A percentile compares a stretch with the other conserved stretches of the same genome.
Conservation (phyloP, 2,329 filamentous ascomycete species). For the Tolypocladium endophyticum region DNA sequence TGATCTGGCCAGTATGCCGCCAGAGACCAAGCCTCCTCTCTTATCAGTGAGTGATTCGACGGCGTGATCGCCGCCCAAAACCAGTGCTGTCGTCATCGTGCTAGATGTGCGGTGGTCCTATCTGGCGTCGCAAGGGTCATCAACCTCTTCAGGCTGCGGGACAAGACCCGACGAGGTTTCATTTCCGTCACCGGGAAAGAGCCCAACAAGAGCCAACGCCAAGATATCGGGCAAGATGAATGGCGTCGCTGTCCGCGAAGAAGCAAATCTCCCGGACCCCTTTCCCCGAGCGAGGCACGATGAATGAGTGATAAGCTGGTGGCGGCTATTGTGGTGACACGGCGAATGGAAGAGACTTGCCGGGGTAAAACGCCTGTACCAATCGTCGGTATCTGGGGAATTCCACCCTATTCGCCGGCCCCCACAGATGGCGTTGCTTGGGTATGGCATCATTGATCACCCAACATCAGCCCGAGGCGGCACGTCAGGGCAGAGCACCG, state of each 20-base stretch:
- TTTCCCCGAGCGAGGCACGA: neutral
- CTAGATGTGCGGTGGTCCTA: neutral
- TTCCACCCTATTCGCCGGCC: neutral
- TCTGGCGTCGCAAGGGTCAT: neutral
- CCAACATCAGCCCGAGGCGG: neutral
- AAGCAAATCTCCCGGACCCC: neutral
- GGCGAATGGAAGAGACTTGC: neutral
- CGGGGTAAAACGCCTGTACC: neutral
- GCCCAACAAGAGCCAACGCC: neutral
- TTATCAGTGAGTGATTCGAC: neutral
- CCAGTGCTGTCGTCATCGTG: neutral
- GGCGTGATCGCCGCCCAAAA: neutral
- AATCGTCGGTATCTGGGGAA: conserved; percentile 2
- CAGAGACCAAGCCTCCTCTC: neutral
- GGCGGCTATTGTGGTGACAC: neutral
- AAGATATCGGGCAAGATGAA: neutral
- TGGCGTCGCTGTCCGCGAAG: neutral
- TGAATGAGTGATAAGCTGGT: neutral
- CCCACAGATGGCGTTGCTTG: neutral
- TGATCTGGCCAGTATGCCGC: neutral
- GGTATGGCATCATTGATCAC: neutral
- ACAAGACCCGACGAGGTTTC: neutral
- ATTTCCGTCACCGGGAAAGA: neutral
- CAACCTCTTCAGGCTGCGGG: neutral
- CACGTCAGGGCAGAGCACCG: neutral